phyloP scores from a whole-genome alignment of 768 basidiomycete species.

The Amanita subjunquillea region DNA sequence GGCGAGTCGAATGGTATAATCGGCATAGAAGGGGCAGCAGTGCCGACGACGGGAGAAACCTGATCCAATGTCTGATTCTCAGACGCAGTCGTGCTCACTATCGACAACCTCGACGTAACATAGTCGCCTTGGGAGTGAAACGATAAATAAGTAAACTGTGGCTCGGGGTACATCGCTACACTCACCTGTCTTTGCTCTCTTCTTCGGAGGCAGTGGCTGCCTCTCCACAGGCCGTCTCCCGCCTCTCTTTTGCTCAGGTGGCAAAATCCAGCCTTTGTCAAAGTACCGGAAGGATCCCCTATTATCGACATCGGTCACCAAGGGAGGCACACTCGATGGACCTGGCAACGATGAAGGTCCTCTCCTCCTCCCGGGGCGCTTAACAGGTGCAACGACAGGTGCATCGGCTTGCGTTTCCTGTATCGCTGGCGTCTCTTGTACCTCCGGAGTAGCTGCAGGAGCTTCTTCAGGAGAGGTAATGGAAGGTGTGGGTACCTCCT shows the following conservation, averaged over 20 bases:
- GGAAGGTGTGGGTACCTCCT: background rate
- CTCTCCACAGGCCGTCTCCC: constrained; percentile 40
- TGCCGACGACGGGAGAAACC: constrained; percentile 16
- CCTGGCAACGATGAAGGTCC: constrained; percentile 12
- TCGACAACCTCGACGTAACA: constrained; percentile 32
- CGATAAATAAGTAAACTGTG: background rate
- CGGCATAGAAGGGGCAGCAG: constrained; percentile 8
- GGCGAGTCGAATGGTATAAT: constrained; percentile 8
- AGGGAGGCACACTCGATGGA: constrained; percentile 32
- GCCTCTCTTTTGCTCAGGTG: constrained; percentile 59
- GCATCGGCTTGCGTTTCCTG: background rate
- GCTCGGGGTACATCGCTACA: constrained; percentile 6
- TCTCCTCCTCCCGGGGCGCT: constrained; percentile 16
- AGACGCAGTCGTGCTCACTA: constrained; percentile 33
- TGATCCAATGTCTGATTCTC: constrained; percentile 30
- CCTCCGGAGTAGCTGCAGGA: background rate
- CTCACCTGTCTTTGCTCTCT: constrained; percentile 38
- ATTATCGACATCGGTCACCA: constrained; percentile 65
- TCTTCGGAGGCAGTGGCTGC: constrained; percentile 37
- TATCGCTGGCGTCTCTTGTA: background rate
- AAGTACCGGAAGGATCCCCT: constrained; percentile 72
- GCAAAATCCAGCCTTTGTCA: constrained; percentile 83
- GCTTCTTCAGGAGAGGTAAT: constrained; percentile 7
- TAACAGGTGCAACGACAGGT: constrained; percentile 6
- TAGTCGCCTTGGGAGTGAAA: constrained; percentile 18